Evolutionary conservation across 495 filamentous ascomycete genomes (phyloP).

Genomic region (Neurospora sp.): DNA sequence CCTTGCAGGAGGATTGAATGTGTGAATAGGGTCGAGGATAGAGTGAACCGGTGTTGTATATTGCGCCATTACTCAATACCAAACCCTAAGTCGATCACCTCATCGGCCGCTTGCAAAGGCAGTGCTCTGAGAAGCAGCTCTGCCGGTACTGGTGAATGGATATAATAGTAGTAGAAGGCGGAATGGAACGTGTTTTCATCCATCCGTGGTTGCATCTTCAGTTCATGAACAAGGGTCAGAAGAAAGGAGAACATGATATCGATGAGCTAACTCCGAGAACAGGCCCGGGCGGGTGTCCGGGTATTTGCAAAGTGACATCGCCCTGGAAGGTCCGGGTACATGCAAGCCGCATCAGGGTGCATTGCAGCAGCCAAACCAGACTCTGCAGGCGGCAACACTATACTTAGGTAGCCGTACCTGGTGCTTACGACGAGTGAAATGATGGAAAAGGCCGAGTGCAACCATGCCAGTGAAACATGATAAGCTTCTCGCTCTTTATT

Average conservation of each 20-base stretch:
- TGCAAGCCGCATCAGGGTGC: neutral
- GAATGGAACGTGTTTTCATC: neutral
- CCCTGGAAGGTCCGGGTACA: slow-evolving; percentile 5
- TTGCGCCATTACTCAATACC: neutral
- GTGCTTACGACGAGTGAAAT: slow-evolving; percentile 1
- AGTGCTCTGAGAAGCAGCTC: neutral
- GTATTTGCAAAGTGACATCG: neutral
- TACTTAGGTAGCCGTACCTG: neutral
- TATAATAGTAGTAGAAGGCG: neutral
- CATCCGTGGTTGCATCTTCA: neutral
- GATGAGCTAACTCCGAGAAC: neutral
- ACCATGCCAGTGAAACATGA: slow-evolving; percentile 4
- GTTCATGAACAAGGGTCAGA: neutral
- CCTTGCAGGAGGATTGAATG: neutral
- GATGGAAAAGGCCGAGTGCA: neutral
- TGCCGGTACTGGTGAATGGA: neutral
- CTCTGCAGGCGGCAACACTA: neutral
- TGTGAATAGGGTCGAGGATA: neutral
- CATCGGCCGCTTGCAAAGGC: neutral
- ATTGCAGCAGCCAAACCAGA: neutral
- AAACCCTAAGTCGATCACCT: neutral
- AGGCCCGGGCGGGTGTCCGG: slow-evolving; percentile 1
- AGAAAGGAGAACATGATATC: neutral
- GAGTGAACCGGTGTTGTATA: neutral
- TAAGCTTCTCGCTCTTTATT: slow-evolving; percentile 19